Conservation (phyloP, 73 alveolate genomes). For the Paramecium primaurelia region DNA sequence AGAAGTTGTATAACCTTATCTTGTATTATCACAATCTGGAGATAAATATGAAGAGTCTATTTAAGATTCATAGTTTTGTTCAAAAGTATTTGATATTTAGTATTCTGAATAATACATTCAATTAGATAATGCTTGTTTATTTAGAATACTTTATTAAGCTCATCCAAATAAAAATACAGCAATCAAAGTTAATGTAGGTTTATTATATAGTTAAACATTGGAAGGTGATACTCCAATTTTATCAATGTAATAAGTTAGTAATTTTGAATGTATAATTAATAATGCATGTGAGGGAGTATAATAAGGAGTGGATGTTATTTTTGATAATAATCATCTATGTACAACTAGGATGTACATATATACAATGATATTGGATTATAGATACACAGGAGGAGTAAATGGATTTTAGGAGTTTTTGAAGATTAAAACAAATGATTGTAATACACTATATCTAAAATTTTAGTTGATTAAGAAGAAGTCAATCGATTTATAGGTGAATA, state of each 20-base stretch:
- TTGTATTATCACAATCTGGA: not conserved
- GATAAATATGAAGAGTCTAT: not conserved
- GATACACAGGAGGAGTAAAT: not conserved
- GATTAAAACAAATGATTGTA: not conserved
- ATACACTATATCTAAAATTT: not conserved
- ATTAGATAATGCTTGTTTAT: slow-evolving; percentile 17
- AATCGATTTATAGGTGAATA: not conserved
- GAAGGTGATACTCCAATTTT: not conserved
- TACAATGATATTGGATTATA: not conserved
- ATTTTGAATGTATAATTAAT: not conserved
- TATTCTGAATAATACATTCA: slow-evolving; percentile 12
- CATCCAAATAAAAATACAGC: not conserved
- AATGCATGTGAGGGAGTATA: not conserved
- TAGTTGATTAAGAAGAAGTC: not conserved
- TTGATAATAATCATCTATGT: not conserved
- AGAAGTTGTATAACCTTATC: not conserved
- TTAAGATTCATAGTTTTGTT: not conserved
- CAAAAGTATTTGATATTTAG: not conserved
- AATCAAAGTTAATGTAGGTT: not conserved
- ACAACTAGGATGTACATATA: not conserved
- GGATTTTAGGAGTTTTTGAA: slow-evolving; percentile 6
- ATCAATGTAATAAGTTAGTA: not conserved
- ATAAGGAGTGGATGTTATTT: not conserved
- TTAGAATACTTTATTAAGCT: not conserved
- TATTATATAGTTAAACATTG: not conserved